Base-by-base conservation (phyloP, 345 rosid genomes). In the Acer negundo region DNA sequence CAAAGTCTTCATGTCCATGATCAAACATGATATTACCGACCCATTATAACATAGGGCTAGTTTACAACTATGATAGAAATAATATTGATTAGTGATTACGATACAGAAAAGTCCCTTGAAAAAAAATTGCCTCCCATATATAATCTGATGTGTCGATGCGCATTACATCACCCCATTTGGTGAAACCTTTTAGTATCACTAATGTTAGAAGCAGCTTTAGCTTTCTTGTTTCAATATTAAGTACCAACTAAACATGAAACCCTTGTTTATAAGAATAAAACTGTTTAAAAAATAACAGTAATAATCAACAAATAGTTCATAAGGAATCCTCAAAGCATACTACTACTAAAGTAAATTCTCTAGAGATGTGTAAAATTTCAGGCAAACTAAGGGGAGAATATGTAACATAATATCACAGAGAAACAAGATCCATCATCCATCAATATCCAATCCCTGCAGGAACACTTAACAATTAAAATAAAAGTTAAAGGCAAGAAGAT, bases 381-480 rank as follows among this genome's bases (percentile, higher is more conserved):
- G 10, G 10, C 11, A 42, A 42, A 35, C 38, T 42, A 42, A 42
- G 46, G 46, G 46, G 10, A 42, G 46, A 42, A 42, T 42, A 42
- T 42, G 46, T 42, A 7, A 42, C 46, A 42, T 42, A 42, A 42
- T 42, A 42, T 42, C 46, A 42, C n/a, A 4, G 35, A 42, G 11
- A 24, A 62, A 62, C 20, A 73, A 73, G 42, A 73, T 15, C 40
- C 69, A 24, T 58, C 47, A 31, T n/a, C 31, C 49, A 51, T 61
- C 6, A 31, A 31, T 31, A 31, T 31, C 6, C 46, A 28, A 42
- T 49, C 19, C 53, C 47, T 26, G 6, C n/a, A 22, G 55, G 22
- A 63, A 74, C 46, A 74, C 26, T 74, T 24, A 4, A 40, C 20
- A 26, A 42, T 31, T 12, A 64, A 28, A 74, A 23, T 5, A 61